Conservation (phyloP, 306 rosid genomes). For the peach (Prunus persica) region DNA sequence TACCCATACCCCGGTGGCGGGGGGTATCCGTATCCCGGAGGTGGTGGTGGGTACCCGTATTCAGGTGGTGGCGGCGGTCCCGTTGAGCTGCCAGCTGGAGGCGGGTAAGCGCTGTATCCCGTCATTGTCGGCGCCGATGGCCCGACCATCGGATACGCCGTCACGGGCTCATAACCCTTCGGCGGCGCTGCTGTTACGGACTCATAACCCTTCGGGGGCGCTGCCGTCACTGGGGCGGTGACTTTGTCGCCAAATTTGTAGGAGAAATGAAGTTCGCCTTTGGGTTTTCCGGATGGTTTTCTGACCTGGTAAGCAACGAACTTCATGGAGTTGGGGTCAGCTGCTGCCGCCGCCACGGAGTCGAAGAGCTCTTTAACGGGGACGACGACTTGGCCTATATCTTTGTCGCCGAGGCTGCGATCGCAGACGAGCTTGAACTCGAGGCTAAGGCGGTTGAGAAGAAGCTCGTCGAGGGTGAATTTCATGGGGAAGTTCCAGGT, state of each 20-base stretch:
- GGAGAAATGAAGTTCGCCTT: slow-evolving; percentile 52
- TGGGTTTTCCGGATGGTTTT: slow-evolving; percentile 47
- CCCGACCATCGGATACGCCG: slow-evolving; percentile 27
- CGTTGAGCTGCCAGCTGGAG: neutral
- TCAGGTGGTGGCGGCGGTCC: neutral
- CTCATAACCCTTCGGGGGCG: neutral
- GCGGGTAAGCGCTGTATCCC: neutral
- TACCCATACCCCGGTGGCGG: slow-evolving; percentile 4
- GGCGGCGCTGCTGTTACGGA: slow-evolving; percentile 10
- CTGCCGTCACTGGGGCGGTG: neutral
- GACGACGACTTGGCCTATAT: slow-evolving; percentile 49
- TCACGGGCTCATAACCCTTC: slow-evolving; percentile 21
- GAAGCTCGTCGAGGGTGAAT: slow-evolving; percentile 43
- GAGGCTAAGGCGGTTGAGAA: slow-evolving; percentile 46
- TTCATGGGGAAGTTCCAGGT: slow-evolving; percentile 55
- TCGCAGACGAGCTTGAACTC: slow-evolving; percentile 44
- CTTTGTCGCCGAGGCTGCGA: slow-evolving; percentile 48
- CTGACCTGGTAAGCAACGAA: slow-evolving; percentile 53
- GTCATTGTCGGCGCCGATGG: slow-evolving; percentile 10
- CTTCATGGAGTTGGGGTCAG: slow-evolving; percentile 22
- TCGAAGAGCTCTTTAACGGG: slow-evolving; percentile 61
- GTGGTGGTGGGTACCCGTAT: neutral
- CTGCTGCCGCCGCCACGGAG: slow-evolving; percentile 12
- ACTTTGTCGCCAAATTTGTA: slow-evolving; percentile 34
- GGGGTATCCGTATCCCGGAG: neutral